phyloP scores from a whole-genome alignment of 2,329 filamentous ascomycete species.

The Phoma herbarum region DNA sequence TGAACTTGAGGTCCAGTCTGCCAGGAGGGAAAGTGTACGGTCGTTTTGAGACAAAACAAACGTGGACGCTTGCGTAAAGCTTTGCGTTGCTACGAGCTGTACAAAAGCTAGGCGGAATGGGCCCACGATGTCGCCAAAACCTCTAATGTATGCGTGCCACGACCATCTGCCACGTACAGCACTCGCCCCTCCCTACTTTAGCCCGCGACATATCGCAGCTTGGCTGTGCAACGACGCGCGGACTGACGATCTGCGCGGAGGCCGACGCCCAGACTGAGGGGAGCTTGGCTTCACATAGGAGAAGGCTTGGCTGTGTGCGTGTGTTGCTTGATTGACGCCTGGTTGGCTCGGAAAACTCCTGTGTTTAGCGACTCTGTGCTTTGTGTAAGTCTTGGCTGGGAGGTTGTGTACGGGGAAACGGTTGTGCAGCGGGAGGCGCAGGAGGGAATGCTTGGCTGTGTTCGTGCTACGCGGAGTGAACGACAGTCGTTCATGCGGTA shows the following conservation, averaged over 20 bases:
- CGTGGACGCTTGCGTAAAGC: background rate
- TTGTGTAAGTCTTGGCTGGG: background rate
- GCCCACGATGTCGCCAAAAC: background rate
- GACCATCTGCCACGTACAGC: background rate
- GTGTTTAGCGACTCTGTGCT: background rate
- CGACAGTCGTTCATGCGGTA: background rate
- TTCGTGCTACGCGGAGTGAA: conserved; percentile 8
- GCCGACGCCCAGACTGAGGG: conserved; percentile 6
- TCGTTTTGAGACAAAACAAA: too few relatives aligned
- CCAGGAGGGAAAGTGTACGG: background rate
- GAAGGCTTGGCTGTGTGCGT: conserved; percentile 7
- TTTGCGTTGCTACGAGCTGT: background rate
- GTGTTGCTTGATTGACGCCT: background rate
- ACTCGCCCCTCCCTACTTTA: background rate
- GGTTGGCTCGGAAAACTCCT: conserved; percentile 8
- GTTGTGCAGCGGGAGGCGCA: conserved; percentile 15
- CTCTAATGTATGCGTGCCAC: background rate
- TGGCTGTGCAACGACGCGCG: conserved; percentile 19
- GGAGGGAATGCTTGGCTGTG: conserved; percentile 27
- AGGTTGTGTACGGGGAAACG: conserved; percentile 14
- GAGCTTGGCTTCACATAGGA: conserved; percentile 11
- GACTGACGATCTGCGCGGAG: background rate
- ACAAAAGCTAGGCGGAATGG: too few relatives aligned
- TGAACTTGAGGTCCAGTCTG: background rate
- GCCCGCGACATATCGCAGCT: conserved; percentile 6